Base-by-base conservation (phyloP, 106 monocot species). In the Dendrobium officinale region DNA sequence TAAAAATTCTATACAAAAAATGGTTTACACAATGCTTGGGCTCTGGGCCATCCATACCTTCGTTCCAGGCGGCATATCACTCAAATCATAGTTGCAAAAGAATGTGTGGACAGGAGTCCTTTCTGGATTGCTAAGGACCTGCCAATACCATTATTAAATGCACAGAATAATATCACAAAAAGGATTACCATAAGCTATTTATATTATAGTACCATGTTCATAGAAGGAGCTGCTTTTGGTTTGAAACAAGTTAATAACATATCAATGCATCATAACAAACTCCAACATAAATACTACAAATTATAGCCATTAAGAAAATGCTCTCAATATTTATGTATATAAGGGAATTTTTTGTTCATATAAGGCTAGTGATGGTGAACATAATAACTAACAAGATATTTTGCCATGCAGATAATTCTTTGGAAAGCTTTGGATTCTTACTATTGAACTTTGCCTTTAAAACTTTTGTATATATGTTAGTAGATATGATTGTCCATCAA, bases 51-150 rank as follows among this genome's bases (percentile, higher is more conserved):
- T 72, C 7, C 33, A 68, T 86, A 98, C 97, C 94, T 98, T 98
- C 61, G 94, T 98, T 83, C 97, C 97, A 64, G 88, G 75, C 75
- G 97, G 97, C 97, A 98, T 98, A 79, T 98, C 97, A 81, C 85
- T 95, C 83, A 98, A 86, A 86, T 98, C 97, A 72, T 98, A 98
- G 80, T 83, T 92, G 88, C 94, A 98, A 41, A 98, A 89, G 86
- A 98, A 98, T 7, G 97, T 98, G 79, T 98, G 92, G 67, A 98
- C 74, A 44, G 97, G 97, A 67, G 97, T 98, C 86, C 74, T 83
- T 78, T 98, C 97, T 24, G 97, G 97, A 79, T 98, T 98, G 88
- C 97, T 98, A 66, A 94, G 86, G 78, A 98, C 97, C 97, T 98
- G 79, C 81, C 17, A 75, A 66, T 66, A 79, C 1, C 37, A 75